Conservation (phyloP, 2,329 filamentous ascomycete genomes). For the Waltergamsia citrina region DNA sequence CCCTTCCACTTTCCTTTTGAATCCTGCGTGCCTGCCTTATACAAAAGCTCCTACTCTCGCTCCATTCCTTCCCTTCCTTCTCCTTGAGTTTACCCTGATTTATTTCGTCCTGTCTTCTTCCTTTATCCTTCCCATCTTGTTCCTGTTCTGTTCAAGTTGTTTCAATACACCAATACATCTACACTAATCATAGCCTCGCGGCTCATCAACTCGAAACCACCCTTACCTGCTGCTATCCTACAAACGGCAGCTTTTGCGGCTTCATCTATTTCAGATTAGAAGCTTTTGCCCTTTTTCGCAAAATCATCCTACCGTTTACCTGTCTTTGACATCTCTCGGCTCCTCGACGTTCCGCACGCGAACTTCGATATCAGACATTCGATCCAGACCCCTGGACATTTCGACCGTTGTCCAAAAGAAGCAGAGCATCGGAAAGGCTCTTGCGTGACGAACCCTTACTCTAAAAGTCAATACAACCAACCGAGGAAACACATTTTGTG, state of each 20-base stretch:
- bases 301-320: background rate
- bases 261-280: background rate
- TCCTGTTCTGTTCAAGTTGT: slow-evolving; percentile 2
- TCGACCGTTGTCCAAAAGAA: too few relatives aligned
- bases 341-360: background rate
- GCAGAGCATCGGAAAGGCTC: too few relatives aligned
- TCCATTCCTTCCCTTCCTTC: slow-evolving; percentile 8
- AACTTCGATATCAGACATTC: background rate
- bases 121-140: slow-evolving; percentile 2
- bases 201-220: slow-evolving; percentile 1
- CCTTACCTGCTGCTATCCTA: background rate
- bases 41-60: slow-evolving; percentile 14
- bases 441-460: too few relatives aligned
- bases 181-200: slow-evolving; percentile 7
- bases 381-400: background rate
- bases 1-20: slow-evolving; percentile 6
- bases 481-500: too few relatives aligned
- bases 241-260: background rate
- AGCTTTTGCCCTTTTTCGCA: too few relatives aligned
- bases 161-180: background rate
- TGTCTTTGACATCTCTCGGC: background rate
- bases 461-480: too few relatives aligned
- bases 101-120: slow-evolving; percentile 4
- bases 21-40: slow-evolving; percentile 6
- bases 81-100: slow-evolving; percentile 4